Base-by-base conservation (phyloP, 2,329 filamentous ascomycete genomes). In the Cercospora berteroae region DNA sequence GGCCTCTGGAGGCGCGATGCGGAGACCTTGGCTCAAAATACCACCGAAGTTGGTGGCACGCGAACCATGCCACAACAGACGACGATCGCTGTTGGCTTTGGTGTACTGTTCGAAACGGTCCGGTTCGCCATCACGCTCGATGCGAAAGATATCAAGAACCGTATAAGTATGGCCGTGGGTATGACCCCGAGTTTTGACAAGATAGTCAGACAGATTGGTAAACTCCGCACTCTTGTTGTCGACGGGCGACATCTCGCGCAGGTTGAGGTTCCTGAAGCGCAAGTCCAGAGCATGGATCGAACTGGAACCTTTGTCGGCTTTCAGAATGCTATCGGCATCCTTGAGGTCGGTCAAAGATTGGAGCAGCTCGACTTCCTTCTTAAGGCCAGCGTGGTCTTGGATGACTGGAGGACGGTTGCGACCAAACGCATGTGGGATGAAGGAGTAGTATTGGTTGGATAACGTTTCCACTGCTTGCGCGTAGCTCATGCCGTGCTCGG, bases 281-380 rank as follows among this genome's bases (percentile, higher is more conserved):
- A 84, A 84, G 76, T 96, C 93, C 6, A 94, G 83, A 13, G 83
- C 81, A 73, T 94, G 87, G 16, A 92, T 74, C 12, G 81, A 80
- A 65, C 80, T 78, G 27, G 33, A 33, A 8, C 84, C 82, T 44
- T 80, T 79, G 69, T 83, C 79, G 42, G 81, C 81, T 79, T 92
- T 93, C 85, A 96, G 89, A 75, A 96, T 90, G 27, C 89, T 85
- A 23, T 88, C 87, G 1, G 92, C 89, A 67, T 92, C 89, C 79
- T 94, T 93, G 91, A 96, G 94, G 74, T 95, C 92, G 2, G 88
- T 89, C 76, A 96, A 81, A 68, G 88, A 91, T 74, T 96, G 92
- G 0, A 96, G 85, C 71, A 96, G 84, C 55, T 92, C 90, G 72
- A 94, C 86, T 79, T 96, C 93, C 73, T 81, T 85, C 80, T 94